Conservation (phyloP, 202 grass and related monocot species). For the Musa balbisiana region DNA sequence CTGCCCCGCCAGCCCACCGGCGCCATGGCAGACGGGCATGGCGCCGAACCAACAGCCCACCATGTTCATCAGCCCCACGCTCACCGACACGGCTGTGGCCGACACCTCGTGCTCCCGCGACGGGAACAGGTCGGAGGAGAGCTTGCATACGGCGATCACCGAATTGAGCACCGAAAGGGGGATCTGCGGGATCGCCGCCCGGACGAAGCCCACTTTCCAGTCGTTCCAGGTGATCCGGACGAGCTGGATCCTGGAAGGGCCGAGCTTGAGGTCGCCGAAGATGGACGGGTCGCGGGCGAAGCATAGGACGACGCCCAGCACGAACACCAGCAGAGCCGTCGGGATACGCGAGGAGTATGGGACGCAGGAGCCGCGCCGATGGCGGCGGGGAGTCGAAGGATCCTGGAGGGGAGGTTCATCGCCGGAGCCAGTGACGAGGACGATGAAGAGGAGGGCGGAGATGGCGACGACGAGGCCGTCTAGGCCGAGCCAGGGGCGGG, state of each 20-base stretch:
- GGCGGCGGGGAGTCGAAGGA: neutral
- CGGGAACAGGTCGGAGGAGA: conserved; percentile 78
- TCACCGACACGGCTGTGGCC: conserved; percentile 54
- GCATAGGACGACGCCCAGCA: conserved; percentile 47
- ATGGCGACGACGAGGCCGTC: conserved; percentile 63
- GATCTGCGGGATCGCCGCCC: conserved; percentile 66
- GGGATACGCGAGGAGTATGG: conserved; percentile 29
- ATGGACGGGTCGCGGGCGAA: conserved; percentile 56
- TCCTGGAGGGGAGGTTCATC: conserved; percentile 6
- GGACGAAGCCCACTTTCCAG: conserved; percentile 62
- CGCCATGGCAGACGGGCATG: conserved; percentile 78
- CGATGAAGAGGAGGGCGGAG: conserved; percentile 54
- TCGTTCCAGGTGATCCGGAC: conserved; percentile 57
- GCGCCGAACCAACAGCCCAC: conserved; percentile 84
- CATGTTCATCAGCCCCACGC: conserved; percentile 75
- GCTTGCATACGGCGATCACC: conserved; percentile 86
- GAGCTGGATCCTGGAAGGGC: conserved; percentile 42
- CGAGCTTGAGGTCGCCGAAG: conserved; percentile 39
- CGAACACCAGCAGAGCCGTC: conserved; percentile 49
- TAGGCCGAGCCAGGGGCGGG: conserved; percentile 51
- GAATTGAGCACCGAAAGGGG: conserved; percentile 82
- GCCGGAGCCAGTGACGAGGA: conserved; percentile 53
- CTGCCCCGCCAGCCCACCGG: conserved; percentile 68
- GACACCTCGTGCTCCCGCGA: conserved; percentile 42
- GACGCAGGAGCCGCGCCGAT: conserved; percentile 17